phyloP scores from a whole-genome alignment of 2,329 filamentous ascomycete species.

The Apiospora rasikravindrae region DNA sequence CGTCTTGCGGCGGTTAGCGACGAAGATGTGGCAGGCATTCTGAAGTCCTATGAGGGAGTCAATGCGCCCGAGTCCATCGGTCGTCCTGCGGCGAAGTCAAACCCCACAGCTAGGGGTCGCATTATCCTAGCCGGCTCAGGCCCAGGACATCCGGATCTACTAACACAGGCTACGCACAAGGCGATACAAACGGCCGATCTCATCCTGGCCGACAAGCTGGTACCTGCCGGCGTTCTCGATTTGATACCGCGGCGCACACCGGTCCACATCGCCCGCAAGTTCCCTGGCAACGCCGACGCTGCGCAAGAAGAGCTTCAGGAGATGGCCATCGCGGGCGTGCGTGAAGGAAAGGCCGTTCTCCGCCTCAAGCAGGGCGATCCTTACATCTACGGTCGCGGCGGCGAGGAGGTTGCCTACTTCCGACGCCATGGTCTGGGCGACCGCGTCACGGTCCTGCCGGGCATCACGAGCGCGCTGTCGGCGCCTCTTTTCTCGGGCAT shows the following conservation, averaged over 20 bases:
- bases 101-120: conserved; percentile 54
- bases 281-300: conserved; percentile 93
- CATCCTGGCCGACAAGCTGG: conserved; percentile 85
- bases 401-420: conserved; percentile 91
- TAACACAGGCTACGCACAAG: conserved; percentile 82
- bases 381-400: conserved; percentile 93
- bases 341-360: conserved; percentile 76
- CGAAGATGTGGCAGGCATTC: conserved; percentile 75
- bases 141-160: conserved; percentile 88
- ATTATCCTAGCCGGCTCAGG: conserved; percentile 92
- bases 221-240: conserved; percentile 83
- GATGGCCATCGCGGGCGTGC: conserved; percentile 72
- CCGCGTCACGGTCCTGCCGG: conserved; percentile 75
- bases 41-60: conserved; percentile 69
- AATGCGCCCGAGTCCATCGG: conserved; percentile 26
- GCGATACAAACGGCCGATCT: conserved; percentile 77
- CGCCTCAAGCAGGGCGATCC: conserved; percentile 96
- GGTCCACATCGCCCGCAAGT: conserved; percentile 93
- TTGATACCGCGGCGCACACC: conserved; percentile 88
- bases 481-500: conserved; percentile 89
- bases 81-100: conserved; percentile 24
- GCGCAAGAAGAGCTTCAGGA: conserved; percentile 89
- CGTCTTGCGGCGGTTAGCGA: conserved; percentile 81
- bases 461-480: conserved; percentile 85
- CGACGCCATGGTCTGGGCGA: conserved; percentile 70